These are phyloP conservation scores for Cutaneotrichosporon dermatis DNA, from an alignment of 1,284 basidiomycete genomes.

Conservation along the genomic window DNA sequence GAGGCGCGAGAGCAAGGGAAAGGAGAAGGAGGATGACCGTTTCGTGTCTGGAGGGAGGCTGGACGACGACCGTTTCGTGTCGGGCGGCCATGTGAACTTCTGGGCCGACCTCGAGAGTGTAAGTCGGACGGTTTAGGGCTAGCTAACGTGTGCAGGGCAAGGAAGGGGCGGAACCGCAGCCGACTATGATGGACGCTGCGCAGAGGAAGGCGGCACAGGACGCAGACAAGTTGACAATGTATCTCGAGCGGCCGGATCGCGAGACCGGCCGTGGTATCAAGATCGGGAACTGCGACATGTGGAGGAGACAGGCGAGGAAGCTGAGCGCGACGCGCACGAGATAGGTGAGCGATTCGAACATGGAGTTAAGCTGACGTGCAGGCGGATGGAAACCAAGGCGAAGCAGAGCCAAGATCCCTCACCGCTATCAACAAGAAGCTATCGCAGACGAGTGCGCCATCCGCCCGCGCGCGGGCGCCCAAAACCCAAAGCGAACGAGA, in stretches of 20 bases:
- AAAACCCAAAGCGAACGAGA: slow-evolving; percentile 36
- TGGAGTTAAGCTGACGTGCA: slow-evolving; percentile 15
- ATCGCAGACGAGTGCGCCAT: not conserved
- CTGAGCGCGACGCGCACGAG: slow-evolving; percentile 37
- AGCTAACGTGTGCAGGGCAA: slow-evolving; percentile 5
- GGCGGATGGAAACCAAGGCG: slow-evolving; percentile 42
- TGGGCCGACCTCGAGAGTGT: slow-evolving; percentile 46
- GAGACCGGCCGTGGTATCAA: slow-evolving; percentile 51
- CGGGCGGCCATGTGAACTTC: slow-evolving; percentile 46
- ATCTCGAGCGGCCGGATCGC: slow-evolving; percentile 45
- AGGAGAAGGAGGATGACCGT: not conserved
- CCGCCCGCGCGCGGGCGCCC: not conserved
- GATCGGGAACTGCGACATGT: slow-evolving; percentile 41
- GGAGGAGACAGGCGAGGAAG: slow-evolving; percentile 45
- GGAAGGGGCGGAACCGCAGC: not conserved
- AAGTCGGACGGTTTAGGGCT: slow-evolving; percentile 12
- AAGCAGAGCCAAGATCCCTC: slow-evolving; percentile 44
- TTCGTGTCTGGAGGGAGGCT: slow-evolving; percentile 9
- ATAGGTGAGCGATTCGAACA: slow-evolving; percentile 25
- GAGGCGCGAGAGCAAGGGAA: slow-evolving; percentile 18
- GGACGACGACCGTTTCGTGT: slow-evolving; percentile 17
- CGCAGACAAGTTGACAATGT: slow-evolving; percentile 48
- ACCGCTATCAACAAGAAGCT: slow-evolving; percentile 31
- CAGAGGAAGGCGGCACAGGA: slow-evolving; percentile 40
- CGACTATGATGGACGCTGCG: slow-evolving; percentile 25